Evolutionary conservation across 1,284 basidiomycete genomes (phyloP), one percentile per base, ranked within the genome.

Genomic region (Moesziomyces globuligerus): DNA sequence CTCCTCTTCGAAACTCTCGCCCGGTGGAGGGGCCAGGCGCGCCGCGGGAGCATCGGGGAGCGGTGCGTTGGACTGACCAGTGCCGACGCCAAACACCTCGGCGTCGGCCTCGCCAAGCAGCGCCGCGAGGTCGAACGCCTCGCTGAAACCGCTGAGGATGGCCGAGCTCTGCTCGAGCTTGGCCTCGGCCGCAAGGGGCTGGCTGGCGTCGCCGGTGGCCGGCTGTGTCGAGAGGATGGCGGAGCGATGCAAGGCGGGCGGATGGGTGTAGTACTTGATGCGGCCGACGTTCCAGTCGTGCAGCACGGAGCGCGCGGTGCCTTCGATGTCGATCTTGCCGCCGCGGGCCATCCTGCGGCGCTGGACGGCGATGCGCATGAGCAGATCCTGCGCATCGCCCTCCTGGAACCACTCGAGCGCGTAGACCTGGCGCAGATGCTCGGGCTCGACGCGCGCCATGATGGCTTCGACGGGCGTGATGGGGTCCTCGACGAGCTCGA

Each of bases 231-330:
- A 44, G 7, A 72, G 43, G 24, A 72, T 52, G 18, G 69, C 69
- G 11, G 58, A 62, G 3, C 58, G 49, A 51, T 72, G 69, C 45
- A 72, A 21, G 4, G 58, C 48, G 0, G 95, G 94, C 3, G 94
- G 92, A 1, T 85, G 82, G 1, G 92, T 92, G 83, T 87, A 91
- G 84, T 93, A 98, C 0, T 91, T 90, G 24, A 98, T 97, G 80
- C 93, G 94, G 77, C 97, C 93, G 68, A 92, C 89, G 80, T 98
- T 98, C 94, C 95, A 98, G 82, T 98, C 95, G 44, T 87, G 88
- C 4, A 98, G 84, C n/a, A 98, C 87, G 15, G 90, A 89, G 26
- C 92, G 88, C 0, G 94, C 93, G 0, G 92, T 88, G 0, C 90
- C 87, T 43, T 91, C 88, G 18, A 95, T 83, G 83, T 98, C 94